These are phyloP conservation scores for Podosphaera xanthii DNA, from an alignment of 2,329 filamentous ascomycete genomes.

Conservation along the genomic window DNA sequence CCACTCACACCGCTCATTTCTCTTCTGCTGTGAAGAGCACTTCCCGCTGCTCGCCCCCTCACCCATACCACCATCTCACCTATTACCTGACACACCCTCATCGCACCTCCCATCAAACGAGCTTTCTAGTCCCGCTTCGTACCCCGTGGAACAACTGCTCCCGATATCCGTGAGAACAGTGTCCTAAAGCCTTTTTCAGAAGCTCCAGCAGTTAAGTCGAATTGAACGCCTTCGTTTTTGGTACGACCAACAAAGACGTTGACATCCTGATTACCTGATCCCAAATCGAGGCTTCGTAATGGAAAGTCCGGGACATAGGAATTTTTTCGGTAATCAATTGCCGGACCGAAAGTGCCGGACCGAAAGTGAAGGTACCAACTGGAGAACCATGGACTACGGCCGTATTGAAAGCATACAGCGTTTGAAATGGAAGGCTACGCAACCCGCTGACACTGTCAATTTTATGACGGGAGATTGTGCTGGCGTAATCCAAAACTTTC, in stretches of 20 bases:
- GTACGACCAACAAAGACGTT: not conserved
- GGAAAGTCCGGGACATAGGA: not conserved
- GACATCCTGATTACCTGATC: not conserved
- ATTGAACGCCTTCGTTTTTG: slow-evolving; percentile 1
- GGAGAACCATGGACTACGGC: not conserved
- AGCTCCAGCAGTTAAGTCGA: not conserved
- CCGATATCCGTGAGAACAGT: too few relatives aligned
- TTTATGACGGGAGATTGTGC: slow-evolving; percentile 7
- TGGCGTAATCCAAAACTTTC: not conserved
- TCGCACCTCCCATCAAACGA: not conserved
- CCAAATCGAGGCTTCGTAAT: not conserved
- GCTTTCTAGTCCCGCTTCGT: not conserved
- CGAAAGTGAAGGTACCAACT: not conserved
- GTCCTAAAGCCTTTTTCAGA: too few relatives aligned
- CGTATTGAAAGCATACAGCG: not conserved
- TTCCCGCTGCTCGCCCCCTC: too few relatives aligned
- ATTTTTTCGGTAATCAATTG: not conserved
- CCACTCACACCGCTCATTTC: too few relatives aligned
- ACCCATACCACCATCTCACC: too few relatives aligned
- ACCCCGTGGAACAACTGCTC: too few relatives aligned
- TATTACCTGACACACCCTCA: too few relatives aligned
- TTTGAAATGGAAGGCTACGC: not conserved
- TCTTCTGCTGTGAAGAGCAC: too few relatives aligned
- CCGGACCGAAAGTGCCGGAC: not conserved
- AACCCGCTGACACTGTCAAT: not conserved